Conservation (phyloP, 352 stramenopile genomes). For the Phytopythium litorale region DNA sequence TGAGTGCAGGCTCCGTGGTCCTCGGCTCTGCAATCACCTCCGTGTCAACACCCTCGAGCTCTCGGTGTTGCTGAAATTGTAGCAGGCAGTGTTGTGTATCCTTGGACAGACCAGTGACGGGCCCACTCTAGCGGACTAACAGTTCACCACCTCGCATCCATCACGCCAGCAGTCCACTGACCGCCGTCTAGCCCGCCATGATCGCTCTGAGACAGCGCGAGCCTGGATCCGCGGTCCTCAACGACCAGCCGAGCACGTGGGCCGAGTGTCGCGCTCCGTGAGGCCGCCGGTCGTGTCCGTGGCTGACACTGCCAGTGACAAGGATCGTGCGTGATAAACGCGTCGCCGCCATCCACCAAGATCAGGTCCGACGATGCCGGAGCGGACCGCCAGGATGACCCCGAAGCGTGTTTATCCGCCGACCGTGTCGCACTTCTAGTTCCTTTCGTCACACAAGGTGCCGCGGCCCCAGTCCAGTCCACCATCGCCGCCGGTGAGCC, state of each 20-base stretch:
- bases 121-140: not conserved
- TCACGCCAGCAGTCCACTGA: not conserved
- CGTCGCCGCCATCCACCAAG: constrained; percentile 1
- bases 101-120: not conserved
- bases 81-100: not conserved
- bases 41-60: too few relatives aligned
- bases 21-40: too few relatives aligned
- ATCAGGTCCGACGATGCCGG: not conserved
- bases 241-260: not conserved
- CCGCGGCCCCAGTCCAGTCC: not conserved
- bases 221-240: not conserved
- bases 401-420: not conserved
- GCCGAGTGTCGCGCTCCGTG: not conserved
- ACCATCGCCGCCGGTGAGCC: not conserved
- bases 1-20: too few relatives aligned
- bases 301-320: not conserved
- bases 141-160: not conserved
- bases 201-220: not conserved
- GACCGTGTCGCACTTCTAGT: constrained; percentile 2
- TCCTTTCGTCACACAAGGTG: not conserved
- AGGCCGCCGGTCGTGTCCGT: too few relatives aligned
- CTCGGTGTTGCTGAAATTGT: not conserved
- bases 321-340: not conserved
- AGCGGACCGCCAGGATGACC: not conserved
- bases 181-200: not conserved